A percentile compares a stretch with the other conserved stretches of the same genome.
Evolutionary conservation across 1,284 basidiomycete genomes (phyloP).

Genomic region (Cutaneotrichosporon sp.): DNA sequence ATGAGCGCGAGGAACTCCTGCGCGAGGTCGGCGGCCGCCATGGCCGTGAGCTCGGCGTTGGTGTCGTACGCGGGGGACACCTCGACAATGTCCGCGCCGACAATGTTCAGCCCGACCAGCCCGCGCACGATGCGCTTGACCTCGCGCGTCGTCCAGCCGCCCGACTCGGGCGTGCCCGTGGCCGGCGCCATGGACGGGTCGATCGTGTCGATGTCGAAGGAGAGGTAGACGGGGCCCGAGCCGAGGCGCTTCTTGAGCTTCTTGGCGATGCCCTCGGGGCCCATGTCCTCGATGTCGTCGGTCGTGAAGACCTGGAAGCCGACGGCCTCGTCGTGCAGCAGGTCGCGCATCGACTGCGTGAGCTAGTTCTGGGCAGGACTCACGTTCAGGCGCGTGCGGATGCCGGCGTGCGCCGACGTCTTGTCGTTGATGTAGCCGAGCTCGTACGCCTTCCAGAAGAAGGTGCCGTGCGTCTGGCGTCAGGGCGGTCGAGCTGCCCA

Average conservation of each 20-base stretch:
- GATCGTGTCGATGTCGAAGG: constrained; percentile 50
- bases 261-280: constrained; percentile 48
- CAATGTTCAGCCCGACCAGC: constrained; percentile 52
- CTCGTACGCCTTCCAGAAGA: constrained; percentile 55
- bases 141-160: constrained; percentile 55
- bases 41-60: constrained; percentile 50
- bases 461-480: constrained; percentile 45
- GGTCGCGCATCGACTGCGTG: constrained; percentile 25
- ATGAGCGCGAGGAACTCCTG: constrained; percentile 42
- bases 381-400: constrained; percentile 45
- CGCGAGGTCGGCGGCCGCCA: constrained; percentile 50
- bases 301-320: constrained; percentile 55
- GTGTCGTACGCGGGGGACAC: constrained; percentile 51
- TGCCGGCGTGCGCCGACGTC: constrained; percentile 62
- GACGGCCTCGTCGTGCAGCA: constrained; percentile 50
- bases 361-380: constrained; percentile 12
- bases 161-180: constrained; percentile 52
- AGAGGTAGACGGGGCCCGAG: constrained; percentile 41
- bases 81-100: constrained; percentile 63
- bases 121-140: constrained; percentile 51
- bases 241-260: constrained; percentile 50
- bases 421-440: constrained; percentile 55
- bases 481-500: constrained; percentile 4
- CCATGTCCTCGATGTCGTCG: constrained; percentile 55
- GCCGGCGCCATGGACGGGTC: constrained; percentile 49